Evolutionary conservation across 1,284 basidiomycete genomes (phyloP).

Genomic region (Rhodotorula sp.): DNA sequence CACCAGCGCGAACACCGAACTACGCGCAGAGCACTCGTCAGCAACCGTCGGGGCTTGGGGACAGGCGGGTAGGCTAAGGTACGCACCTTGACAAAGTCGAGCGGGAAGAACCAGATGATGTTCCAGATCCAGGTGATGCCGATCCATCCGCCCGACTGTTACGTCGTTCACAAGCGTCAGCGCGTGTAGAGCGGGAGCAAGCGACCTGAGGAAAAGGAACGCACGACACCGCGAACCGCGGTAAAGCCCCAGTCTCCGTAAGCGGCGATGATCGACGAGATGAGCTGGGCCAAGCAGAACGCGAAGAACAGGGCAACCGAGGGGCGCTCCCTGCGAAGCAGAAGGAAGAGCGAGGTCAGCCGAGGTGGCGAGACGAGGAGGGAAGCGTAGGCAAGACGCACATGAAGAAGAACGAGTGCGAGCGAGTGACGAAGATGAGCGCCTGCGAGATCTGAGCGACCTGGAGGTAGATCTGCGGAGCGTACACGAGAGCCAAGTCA

Average conservation of each 20-base stretch:
- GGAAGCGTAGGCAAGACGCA: background rate
- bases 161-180: no score
- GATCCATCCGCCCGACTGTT: constrained; percentile 74
- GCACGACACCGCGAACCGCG: constrained; percentile 56
- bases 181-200: background rate
- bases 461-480: constrained; percentile 52
- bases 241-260: constrained; percentile 68
- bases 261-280: constrained; percentile 91
- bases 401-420: constrained; percentile 91
- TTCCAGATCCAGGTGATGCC: constrained; percentile 73
- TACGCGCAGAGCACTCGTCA: constrained; percentile 57
- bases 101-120: constrained; percentile 42
- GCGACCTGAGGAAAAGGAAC: background rate
- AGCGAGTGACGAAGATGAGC: constrained; percentile 56
- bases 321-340: constrained; percentile 74
- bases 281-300: constrained; percentile 87
- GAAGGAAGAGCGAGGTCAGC: background rate
- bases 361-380: background rate
- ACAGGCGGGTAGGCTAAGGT: background rate
- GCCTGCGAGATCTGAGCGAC: constrained; percentile 98
- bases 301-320: constrained; percentile 83
- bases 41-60: constrained; percentile 55
- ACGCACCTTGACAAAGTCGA: constrained; percentile 18
- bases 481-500: background rate
- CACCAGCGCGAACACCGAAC: constrained; percentile 89